Percentiles rank a stretch among this genome's conserved stretches.
Conservation (phyloP, 257 asterid genomes). For the Ophiorrhiza pumila region DNA sequence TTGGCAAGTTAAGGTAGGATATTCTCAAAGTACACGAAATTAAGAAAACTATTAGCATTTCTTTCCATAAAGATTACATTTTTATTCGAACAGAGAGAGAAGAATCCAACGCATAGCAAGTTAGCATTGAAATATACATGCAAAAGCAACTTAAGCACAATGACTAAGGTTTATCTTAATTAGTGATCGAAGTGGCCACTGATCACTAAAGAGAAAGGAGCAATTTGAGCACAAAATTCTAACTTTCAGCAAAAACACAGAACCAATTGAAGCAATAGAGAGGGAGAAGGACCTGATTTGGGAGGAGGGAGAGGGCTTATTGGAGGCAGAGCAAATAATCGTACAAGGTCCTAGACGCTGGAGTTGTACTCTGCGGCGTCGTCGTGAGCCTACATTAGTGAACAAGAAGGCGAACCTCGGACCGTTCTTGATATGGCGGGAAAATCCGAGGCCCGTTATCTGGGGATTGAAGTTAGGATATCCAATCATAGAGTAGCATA, state of each 20-base stretch:
- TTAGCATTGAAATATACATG: background rate
- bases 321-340: slow-evolving; percentile 28
- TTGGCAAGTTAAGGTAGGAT: too few species aligned
- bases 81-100: background rate
- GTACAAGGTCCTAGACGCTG: background rate
- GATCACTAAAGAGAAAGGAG: too few species aligned
- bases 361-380: slow-evolving; percentile 6
- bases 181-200: too few species aligned
- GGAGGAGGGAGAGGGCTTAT: slow-evolving; percentile 23
- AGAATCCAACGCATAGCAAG: background rate
- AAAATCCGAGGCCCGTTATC: slow-evolving; percentile 8
- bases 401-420: background rate
- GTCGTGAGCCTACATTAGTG: background rate
- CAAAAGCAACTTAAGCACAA: background rate
- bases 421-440: slow-evolving; percentile 17
- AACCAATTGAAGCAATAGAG: background rate
- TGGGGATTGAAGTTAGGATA: slow-evolving; percentile 10
- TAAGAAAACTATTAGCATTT: background rate
- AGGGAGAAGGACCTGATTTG: slow-evolving; percentile 27
- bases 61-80: background rate
- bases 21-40: too few species aligned
- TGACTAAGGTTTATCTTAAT: too few species aligned
- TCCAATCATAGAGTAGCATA: slow-evolving; percentile 14
- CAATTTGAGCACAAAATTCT: background rate
- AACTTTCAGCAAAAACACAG: background rate